Conservation (phyloP, 1,284 basidiomycete genomes). For the Kalmanozyma brasiliensis region DNA sequence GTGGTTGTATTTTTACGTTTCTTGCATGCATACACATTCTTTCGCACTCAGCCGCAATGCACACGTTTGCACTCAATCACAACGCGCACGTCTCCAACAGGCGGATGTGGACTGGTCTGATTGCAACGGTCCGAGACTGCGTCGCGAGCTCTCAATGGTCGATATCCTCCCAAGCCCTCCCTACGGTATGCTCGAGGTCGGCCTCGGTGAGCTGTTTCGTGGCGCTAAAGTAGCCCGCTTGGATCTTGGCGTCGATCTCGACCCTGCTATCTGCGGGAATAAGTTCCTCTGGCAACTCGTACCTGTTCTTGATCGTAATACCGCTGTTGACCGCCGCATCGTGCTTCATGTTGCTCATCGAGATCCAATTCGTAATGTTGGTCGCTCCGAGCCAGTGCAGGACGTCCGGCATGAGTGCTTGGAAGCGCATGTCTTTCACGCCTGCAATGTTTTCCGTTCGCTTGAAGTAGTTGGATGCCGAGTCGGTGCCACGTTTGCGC, state of each 20-base stretch:
- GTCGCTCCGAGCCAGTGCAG: constrained; percentile 70
- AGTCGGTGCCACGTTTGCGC: constrained; percentile 91
- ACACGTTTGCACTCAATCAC: background rate
- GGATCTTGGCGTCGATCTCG: constrained; percentile 73
- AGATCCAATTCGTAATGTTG: constrained; percentile 70
- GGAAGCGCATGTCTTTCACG: constrained; percentile 72
- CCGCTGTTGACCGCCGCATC: constrained; percentile 82
- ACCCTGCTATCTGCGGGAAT: constrained; percentile 57
- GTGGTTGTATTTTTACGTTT: background rate
- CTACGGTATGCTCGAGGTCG: constrained; percentile 73
- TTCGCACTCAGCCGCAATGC: background rate
- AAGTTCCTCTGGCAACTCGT: constrained; percentile 62
- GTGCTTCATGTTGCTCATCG: constrained; percentile 96
- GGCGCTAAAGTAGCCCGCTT: constrained; percentile 74
- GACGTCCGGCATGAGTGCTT: constrained; percentile 91
- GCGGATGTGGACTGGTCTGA: too few relatives aligned
- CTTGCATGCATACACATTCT: background rate
- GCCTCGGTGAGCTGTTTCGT: constrained; percentile 51
- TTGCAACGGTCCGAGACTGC: too few relatives aligned
- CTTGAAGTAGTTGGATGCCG: constrained; percentile 92
- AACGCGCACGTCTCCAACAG: too few relatives aligned
- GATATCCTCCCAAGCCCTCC: constrained; percentile 79
- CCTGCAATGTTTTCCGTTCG: constrained; percentile 92
- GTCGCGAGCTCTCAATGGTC: constrained; percentile 38
- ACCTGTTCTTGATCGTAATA: constrained; percentile 77